These are phyloP conservation scores for Erodium chrysanthum DNA, from an alignment of 441 rosid genomes.

Conservation along the genomic window DNA sequence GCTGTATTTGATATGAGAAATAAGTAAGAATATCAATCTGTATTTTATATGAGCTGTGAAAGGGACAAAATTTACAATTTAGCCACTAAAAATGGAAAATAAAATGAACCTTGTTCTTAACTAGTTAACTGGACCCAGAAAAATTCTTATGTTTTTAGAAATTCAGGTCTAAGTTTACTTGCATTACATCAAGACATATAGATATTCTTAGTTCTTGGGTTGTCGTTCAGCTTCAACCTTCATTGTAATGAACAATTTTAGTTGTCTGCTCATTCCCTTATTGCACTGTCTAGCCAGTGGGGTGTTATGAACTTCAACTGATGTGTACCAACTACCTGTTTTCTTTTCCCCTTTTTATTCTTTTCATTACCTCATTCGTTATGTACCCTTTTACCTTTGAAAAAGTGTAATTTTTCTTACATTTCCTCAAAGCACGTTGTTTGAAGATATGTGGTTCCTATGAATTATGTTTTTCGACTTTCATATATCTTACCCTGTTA, in stretches of 20 bases:
- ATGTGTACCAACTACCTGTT: neutral
- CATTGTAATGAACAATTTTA: neutral
- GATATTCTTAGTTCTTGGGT: neutral
- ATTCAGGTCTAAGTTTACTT: neutral
- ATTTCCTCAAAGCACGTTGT: neutral
- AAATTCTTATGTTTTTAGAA: neutral
- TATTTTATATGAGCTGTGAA: neutral
- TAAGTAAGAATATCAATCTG: neutral
- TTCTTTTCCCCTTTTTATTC: neutral
- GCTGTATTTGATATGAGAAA: neutral
- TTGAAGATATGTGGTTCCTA: too few species aligned
- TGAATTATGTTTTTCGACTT: too few species aligned
- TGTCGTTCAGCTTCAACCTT: neutral
- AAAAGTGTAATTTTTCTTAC: neutral
- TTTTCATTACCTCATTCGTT: neutral
- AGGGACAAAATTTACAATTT: neutral
- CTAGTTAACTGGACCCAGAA: neutral
- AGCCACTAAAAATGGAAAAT: neutral
- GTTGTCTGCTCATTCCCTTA: neutral
- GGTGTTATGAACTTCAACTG: neutral
- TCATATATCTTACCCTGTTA: too few species aligned
- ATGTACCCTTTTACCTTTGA: neutral
- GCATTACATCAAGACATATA: neutral
- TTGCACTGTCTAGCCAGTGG: neutral
- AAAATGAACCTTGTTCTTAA: neutral